Conservation (phyloP, 768 basidiomycete genomes). For the Leccinellum albellum region DNA sequence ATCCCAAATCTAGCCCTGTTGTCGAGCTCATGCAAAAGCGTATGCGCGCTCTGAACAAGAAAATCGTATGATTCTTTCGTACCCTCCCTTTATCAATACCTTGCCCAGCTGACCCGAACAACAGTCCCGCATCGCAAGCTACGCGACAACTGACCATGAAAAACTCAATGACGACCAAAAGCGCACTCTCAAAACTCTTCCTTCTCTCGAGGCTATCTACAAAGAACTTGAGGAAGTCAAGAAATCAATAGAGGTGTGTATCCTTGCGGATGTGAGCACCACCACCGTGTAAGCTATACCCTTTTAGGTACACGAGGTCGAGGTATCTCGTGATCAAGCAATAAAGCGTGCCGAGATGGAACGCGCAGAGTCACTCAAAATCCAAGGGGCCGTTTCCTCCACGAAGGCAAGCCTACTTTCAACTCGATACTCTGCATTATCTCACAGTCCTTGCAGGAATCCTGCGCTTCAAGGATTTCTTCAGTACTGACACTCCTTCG, state of each 20-base stretch:
- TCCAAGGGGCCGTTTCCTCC: slow-evolving; percentile 52
- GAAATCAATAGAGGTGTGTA: slow-evolving; percentile 81
- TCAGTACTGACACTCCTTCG: slow-evolving; percentile 59
- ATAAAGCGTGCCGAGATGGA: slow-evolving; percentile 54
- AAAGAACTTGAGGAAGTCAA: slow-evolving; percentile 84
- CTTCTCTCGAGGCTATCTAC: slow-evolving; percentile 70
- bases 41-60: slow-evolving; percentile 73
- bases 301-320: slow-evolving; percentile 58
- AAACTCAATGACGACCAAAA: slow-evolving; percentile 89
- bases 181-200: slow-evolving; percentile 64
- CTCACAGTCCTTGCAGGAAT: slow-evolving; percentile 35
- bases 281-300: neutral
- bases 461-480: slow-evolving; percentile 40
- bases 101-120: slow-evolving; percentile 11
- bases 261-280: slow-evolving; percentile 8
- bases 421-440: neutral
- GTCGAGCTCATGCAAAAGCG: slow-evolving; percentile 79
- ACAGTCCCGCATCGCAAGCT: slow-evolving; percentile 70
- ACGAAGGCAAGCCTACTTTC: slow-evolving; percentile 47
- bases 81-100: neutral
- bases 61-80: slow-evolving; percentile 58
- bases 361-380: slow-evolving; percentile 50
- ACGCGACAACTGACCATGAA: slow-evolving; percentile 61
- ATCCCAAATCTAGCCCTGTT: slow-evolving; percentile 59
- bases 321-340: slow-evolving; percentile 53